Evolutionary conservation across 305 asterid species (phyloP), one percentile per base, ranked within the genome.

Genomic region (Striga hermonthica): DNA sequence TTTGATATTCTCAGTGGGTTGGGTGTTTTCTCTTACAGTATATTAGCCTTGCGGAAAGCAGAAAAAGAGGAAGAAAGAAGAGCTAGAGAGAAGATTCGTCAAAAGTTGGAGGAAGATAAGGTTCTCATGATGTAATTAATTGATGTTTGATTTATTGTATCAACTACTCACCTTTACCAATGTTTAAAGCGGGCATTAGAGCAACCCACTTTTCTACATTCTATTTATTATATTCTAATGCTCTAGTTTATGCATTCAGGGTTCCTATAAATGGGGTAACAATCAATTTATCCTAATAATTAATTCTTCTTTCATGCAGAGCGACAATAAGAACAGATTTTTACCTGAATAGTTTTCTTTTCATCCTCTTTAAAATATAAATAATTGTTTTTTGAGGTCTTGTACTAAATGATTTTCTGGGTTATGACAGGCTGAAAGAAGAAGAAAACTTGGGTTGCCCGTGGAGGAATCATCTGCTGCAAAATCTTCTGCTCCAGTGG

Each of bases 101-200:
- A 85, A 78, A 94, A 94, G 65, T 78, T 94, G 84, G 99, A 88
- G 78, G 96, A 94, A 81, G 99, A 94, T 76, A 94, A 86, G 99
- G 99, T 94, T 67, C 77, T 54, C 39, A 60, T 59, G 54, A 63
- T 65, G 56, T 61, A 60, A 39, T 45, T 65, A 49, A 39, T 15
- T 37, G 31, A 57, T 62, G 45, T 67, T 61, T 50, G 40, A 57
- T 66, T 58, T 72, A 36, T 22, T 71, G 44, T 22, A n/a, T 60
- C 65, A 28, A 63, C 55, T 49, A 67, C 10, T 60, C 22, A 60
- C 61, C 44, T 36, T 16, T 35, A 34, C 16, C 69, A 16, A 14
- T 47, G 39, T 37, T 22, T 35, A n/a, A 31, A 3, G 49, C 60
- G 38, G 36, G 9, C 58, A 55, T 72, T 31, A 56, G 48, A n/a